phyloP scores from a whole-genome alignment of 345 rosid genomes.

The Salix brachista region DNA sequence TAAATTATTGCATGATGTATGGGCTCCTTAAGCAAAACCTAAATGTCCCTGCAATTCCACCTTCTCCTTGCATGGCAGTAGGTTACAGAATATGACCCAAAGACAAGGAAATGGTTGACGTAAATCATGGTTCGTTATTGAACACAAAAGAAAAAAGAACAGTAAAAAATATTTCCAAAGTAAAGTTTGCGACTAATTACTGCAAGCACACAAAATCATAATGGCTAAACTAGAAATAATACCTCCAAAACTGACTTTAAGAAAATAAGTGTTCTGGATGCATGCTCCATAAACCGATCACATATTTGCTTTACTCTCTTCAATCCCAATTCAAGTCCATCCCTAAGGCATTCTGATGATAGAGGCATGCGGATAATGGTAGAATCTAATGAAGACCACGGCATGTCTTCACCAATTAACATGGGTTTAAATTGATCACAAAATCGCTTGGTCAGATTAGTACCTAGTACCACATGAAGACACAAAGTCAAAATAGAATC shows the following conservation, averaged over 20 bases:
- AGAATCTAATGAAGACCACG: conserved; percentile 66
- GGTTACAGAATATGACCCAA: not conserved
- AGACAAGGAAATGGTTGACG: not conserved
- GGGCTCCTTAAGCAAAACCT: too few relatives aligned
- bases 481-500: too few relatives aligned
- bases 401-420: conserved; percentile 65
- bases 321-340: conserved; percentile 72
- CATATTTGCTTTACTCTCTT: conserved; percentile 54
- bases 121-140: not conserved
- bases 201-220: not conserved
- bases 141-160: not conserved
- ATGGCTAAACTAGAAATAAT: conserved; percentile 13
- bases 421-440: conserved; percentile 79
- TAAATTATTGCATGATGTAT: too few relatives aligned
- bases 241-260: conserved; percentile 85
- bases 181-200: not conserved
- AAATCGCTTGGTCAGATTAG: conserved; percentile 73
- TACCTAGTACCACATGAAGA: conserved; percentile 50
- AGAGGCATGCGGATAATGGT: conserved; percentile 91
- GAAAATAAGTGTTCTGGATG: conserved; percentile 69
- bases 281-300: conserved; percentile 68
- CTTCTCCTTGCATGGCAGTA: not conserved
- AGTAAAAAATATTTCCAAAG: not conserved
- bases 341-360: conserved; percentile 63
- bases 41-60: not conserved